phyloP scores from a whole-genome alignment of 2,329 filamentous ascomycete genomes.

The Hyphodiscus sp. region DNA sequence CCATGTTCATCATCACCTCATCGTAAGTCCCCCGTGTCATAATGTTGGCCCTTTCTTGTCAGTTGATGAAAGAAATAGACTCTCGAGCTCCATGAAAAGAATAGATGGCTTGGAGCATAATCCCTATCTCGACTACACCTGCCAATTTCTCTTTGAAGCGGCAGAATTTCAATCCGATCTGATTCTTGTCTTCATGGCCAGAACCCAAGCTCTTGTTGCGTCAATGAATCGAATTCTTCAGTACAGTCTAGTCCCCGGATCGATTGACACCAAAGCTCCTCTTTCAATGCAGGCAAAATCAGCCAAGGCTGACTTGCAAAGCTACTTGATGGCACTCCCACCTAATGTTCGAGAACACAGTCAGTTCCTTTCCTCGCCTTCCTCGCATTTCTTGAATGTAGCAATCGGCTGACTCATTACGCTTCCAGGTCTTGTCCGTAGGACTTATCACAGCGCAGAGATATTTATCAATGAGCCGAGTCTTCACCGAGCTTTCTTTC shows the following conservation, averaged over 20 bases:
- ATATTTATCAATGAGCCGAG: slow-evolving; percentile 14
- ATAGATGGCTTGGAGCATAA: slow-evolving; percentile 14
- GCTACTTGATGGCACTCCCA: slow-evolving; percentile 13
- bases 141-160: slow-evolving; percentile 9
- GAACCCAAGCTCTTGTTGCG: slow-evolving; percentile 14
- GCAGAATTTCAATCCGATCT: slow-evolving; percentile 15
- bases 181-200: slow-evolving; percentile 14
- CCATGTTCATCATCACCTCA: slow-evolving; percentile 15
- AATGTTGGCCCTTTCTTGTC: background rate
- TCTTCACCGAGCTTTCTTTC: slow-evolving; percentile 10
- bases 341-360: slow-evolving; percentile 13
- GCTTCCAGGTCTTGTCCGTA: slow-evolving; percentile 6
- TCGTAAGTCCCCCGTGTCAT: slow-evolving; percentile 5
- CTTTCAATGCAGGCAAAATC: slow-evolving; percentile 16
- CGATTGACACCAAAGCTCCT: slow-evolving; percentile 10
- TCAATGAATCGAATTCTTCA: slow-evolving; percentile 9
- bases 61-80: slow-evolving; percentile 1
- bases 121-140: slow-evolving; percentile 17
- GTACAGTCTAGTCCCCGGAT: background rate
- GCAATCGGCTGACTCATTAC: background rate
- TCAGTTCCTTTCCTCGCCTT: slow-evolving; percentile 7
- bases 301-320: slow-evolving; percentile 10
- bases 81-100: slow-evolving; percentile 12
- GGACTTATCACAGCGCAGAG: slow-evolving; percentile 13
- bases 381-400: background rate